phyloP scores from a whole-genome alignment of 495 filamentous ascomycete genomes.

The Daldinia concentrica region DNA sequence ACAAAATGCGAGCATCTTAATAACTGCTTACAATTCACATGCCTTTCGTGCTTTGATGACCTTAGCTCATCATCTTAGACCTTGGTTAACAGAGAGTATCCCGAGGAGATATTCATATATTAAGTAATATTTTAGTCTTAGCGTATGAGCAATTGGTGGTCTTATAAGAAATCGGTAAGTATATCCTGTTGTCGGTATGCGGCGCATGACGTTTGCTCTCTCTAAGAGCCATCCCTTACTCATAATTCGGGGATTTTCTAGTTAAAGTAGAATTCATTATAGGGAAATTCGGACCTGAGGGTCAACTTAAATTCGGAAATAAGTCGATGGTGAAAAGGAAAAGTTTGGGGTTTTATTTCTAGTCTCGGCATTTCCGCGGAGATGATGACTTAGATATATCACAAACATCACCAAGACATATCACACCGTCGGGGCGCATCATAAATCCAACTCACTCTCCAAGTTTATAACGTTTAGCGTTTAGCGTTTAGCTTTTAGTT shows the following conservation, averaged over 20 bases:
- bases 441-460: neutral
- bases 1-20: neutral
- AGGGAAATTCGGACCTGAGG: neutral
- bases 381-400: neutral
- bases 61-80: neutral
- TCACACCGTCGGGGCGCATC: neutral
- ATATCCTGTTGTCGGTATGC: neutral
- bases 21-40: too few species aligned
- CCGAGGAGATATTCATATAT: constrained; percentile 1
- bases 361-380: constrained; percentile 1
- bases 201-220: neutral
- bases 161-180: neutral
- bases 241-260: neutral
- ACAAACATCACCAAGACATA: neutral
- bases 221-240: neutral
- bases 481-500: too few species aligned
- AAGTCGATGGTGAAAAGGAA: neutral
- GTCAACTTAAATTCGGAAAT: neutral
- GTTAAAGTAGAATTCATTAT: neutral
- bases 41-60: neutral
- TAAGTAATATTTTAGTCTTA: neutral
- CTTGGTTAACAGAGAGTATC: neutral
- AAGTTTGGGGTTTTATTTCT: neutral
- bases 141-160: neutral
- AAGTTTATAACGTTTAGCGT: neutral